A percentile compares a stretch with the other conserved stretches of the same genome.
These are phyloP conservation scores for Chlorella sp. DNA, from an alignment of 139 green algal genomes.

Conservation along the genomic window DNA sequence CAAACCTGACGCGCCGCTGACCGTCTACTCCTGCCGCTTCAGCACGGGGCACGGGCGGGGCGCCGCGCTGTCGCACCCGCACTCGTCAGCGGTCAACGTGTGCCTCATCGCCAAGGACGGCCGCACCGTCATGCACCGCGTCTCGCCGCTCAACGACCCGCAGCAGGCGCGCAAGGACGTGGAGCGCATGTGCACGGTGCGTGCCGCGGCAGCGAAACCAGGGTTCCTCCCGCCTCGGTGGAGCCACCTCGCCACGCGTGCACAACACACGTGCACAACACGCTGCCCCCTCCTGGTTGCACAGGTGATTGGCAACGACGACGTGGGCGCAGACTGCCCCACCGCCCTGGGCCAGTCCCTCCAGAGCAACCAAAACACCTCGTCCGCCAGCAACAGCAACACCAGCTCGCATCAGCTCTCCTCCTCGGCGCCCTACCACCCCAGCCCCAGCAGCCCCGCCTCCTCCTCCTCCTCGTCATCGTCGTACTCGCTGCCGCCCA, in stretches of 20 bases:
- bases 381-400: background rate
- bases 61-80: conserved; percentile 38
- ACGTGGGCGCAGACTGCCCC: conserved; percentile 17
- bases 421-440: background rate
- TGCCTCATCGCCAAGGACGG: conserved; percentile 53
- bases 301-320: conserved; percentile 15
- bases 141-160: conserved; percentile 46
- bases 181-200: conserved; percentile 40
- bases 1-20: conserved; percentile 13
- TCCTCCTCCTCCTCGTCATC: too few species aligned
- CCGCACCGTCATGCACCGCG: conserved; percentile 35
- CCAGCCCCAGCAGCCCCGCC: too few species aligned
- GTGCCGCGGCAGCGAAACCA: background rate
- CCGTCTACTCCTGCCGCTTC: conserved; percentile 62
- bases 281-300: too few species aligned
- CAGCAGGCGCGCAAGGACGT: conserved; percentile 20
- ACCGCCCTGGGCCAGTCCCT: background rate
- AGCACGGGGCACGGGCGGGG: conserved; percentile 40
- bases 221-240: background rate
- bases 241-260: too few species aligned
- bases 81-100: conserved; percentile 40
- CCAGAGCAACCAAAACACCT: background rate
- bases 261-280: too few species aligned
- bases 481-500: conserved; percentile 3
- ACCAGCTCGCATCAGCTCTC: background rate